Percentiles rank a stretch among this genome's conserved stretches.
phyloP scores from a whole-genome alignment of 2,329 filamentous ascomycete genomes.

The Cucurbitaria berberidis region DNA sequence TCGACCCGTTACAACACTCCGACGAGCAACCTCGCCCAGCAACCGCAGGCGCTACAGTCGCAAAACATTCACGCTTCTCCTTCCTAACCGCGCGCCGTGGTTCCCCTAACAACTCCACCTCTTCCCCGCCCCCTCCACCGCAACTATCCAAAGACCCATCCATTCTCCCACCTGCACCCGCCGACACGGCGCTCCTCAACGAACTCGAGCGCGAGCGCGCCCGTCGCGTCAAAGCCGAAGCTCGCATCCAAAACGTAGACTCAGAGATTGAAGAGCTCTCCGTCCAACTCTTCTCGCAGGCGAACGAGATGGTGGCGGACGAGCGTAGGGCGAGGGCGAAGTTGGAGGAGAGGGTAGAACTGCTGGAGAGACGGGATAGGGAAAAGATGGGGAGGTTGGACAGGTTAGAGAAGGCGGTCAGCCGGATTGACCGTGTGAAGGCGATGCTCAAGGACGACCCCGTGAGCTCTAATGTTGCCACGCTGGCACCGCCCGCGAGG shows the following conservation, averaged over 20 bases:
- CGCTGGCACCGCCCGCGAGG: conserved; percentile 5
- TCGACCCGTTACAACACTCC: conserved; percentile 26
- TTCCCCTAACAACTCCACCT: conserved; percentile 36
- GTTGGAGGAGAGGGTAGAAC: conserved; percentile 72
- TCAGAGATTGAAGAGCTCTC: conserved; percentile 80
- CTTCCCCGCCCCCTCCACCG: conserved; percentile 43
- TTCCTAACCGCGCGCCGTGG: conserved; percentile 51
- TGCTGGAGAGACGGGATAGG: conserved; percentile 71
- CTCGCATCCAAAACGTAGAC: conserved; percentile 68
- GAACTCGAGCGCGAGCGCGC: conserved; percentile 70
- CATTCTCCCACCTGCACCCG: conserved; percentile 9
- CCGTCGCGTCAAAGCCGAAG: conserved; percentile 72
- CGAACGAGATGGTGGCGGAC: conserved; percentile 84
- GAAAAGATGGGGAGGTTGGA: conserved; percentile 75
- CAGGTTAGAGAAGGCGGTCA: conserved; percentile 72
- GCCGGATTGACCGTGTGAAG: conserved; percentile 73
- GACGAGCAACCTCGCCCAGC: conserved; percentile 38
- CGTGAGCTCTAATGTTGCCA: neutral
- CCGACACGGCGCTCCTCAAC: conserved; percentile 61
- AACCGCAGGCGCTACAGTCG: conserved; percentile 27
- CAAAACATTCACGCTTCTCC: conserved; percentile 51
- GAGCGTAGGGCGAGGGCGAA: conserved; percentile 74
- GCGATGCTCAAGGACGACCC: conserved; percentile 57
- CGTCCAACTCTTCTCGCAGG: conserved; percentile 77
- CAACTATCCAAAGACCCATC: conserved; percentile 10